Evolutionary conservation across 306 rosid species (phyloP), one percentile per base, ranked within the genome.

Genomic region (Argentina anserina): DNA sequence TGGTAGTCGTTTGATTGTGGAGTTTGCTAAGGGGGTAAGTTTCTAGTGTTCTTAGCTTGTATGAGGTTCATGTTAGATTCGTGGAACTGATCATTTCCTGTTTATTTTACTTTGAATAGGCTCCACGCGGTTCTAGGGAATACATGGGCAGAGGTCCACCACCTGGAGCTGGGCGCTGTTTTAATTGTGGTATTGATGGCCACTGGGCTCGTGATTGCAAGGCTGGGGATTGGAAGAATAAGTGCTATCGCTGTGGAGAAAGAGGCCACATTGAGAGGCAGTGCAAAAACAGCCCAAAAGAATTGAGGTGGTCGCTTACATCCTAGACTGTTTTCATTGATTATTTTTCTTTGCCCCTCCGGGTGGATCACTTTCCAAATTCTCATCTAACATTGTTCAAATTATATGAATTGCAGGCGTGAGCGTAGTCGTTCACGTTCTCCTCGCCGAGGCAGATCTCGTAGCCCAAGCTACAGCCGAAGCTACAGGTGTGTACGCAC

Each of bases 101-200:
- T n/a, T 62, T 67, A 2, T 70, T 56, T 72, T 47, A n/a, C 21
- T 31, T 26, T 53, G 64, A 75, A 15, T 50, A 90, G 97, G 91
- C 63, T 33, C 97, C 97, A 9, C 91, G 97, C 20, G 90, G 97
- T 53, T 90, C 97, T 47, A 87, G 93, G 13, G 93, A 87, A 69
- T 83, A 81, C 78, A 37, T 85, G 58, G 97, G 93, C 34, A 82
- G 97, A 71, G 93, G 93, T 31, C 93, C 97, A 29, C 85, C 97
- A 58, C 97, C 97, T 80, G 97, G 97, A 64, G 85, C 97, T 72
- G 97, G 97, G 9, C 97, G 97, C 55, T 90, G 97, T 84, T 90
- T 90, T 77, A 90, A 90, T 70, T 90, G 97, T 36, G 97, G 97
- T 65, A 71, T 90, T 72, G 97, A 90, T 78, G 97, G 97, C 18